Base-by-base conservation (phyloP, 2,329 filamentous ascomycete genomes). In the Chaetothyriales sp. region DNA sequence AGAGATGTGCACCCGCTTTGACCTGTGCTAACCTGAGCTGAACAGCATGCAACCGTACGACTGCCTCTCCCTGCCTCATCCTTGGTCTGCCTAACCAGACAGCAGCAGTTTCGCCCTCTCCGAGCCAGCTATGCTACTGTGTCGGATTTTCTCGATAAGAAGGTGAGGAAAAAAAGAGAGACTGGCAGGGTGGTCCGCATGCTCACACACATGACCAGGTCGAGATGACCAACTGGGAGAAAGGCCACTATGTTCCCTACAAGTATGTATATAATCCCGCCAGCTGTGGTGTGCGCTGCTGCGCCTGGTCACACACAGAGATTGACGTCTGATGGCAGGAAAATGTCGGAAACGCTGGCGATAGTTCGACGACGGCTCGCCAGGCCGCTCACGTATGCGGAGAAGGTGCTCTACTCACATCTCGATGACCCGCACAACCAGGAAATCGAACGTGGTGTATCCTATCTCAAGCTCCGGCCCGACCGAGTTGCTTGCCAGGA, bases 351-450 rank as follows among this genome's bases (percentile, higher is more conserved):
- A 76, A 96, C 95, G 79, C 80, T 98, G 55, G 76, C 81, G 64
- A 81, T 98, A 69, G 92, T 98, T 62, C 86, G 92, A 66, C 70
- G 75, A 63, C 83, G 92, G 65, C 79, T 98, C 60, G 94, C 95
- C 75, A 83, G 86, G 62, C 92, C 92, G 61, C 80, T 98, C 63
- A 92, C 88, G 62, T 95, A 83, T 69, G 86, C 88, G 68, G 92
- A 98, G 80, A 98, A 98, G 81, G 89, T 98, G 65, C 79, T 96
- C 63, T 98, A 98, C 79, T 96, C 90, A 56, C 92, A 98, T 73
- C 77, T 98, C 68, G 92, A 96, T 73, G 87, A 98, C 70, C 92
- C 92, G 51, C 86, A 96, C 65, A 83, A 81, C 62, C 90, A 96
- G 72, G 90, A 96, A 48, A 94, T 98, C 63, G 81, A 95, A 80